phyloP scores from a whole-genome alignment of 805 yeast species.

The Candida alai region DNA sequence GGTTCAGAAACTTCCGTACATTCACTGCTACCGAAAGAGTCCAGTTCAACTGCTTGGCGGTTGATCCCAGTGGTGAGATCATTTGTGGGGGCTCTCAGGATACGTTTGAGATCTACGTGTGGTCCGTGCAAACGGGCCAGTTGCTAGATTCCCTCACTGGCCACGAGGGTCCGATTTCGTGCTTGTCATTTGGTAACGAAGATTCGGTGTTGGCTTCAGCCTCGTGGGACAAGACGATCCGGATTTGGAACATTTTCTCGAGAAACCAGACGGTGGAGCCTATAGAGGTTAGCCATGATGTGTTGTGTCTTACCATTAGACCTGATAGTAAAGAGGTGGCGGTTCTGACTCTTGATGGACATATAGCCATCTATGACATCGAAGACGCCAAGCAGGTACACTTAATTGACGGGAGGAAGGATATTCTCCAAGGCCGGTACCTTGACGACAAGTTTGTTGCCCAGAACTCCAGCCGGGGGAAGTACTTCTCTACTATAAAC shows the following conservation, averaged over 20 bases:
- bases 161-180: conserved; percentile 93
- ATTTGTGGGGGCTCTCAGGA: conserved; percentile 93
- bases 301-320: conserved; percentile 73
- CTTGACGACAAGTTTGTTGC: conserved; percentile 78
- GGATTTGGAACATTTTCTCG: conserved; percentile 90
- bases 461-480: conserved; percentile 77
- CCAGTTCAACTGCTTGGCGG: conserved; percentile 85
- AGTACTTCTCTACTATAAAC: conserved; percentile 72
- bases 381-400: conserved; percentile 78
- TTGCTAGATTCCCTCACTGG: conserved; percentile 84
- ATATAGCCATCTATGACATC: conserved; percentile 76
- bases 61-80: conserved; percentile 95
- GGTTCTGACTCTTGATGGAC: conserved; percentile 85
- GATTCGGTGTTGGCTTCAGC: conserved; percentile 79
- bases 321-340: conserved; percentile 94
- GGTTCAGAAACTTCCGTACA: conserved; percentile 92
- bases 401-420: conserved; percentile 79
- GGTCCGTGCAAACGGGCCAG: conserved; percentile 97
- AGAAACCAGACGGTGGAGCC: conserved; percentile 89
- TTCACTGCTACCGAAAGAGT: conserved; percentile 87
- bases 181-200: conserved; percentile 79
- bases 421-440: conserved; percentile 83
- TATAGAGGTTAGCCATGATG: conserved; percentile 79
- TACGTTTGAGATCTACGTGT: conserved; percentile 84
- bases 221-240: conserved; percentile 93